phyloP scores from a whole-genome alignment of 805 yeast species.

The Kodamaea nitidulidarum region DNA sequence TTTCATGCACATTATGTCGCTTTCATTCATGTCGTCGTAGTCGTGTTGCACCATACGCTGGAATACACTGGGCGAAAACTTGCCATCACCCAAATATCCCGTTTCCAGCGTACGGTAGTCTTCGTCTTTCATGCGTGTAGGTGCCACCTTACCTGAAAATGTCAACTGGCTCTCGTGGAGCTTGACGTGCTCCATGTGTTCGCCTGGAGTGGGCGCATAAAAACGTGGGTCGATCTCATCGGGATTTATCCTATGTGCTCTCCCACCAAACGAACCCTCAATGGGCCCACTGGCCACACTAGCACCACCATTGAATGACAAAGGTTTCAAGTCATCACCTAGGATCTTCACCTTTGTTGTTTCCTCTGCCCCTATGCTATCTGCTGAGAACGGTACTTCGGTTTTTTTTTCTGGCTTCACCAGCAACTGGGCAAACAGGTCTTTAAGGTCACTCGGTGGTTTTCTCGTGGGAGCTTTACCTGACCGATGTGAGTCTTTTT shows the following conservation, averaged over 20 bases:
- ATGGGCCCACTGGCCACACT: slow-evolving; percentile 7
- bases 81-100: slow-evolving; percentile 42
- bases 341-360: slow-evolving; percentile 36
- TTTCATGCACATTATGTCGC: slow-evolving; percentile 7
- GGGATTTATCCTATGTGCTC: slow-evolving; percentile 69
- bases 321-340: slow-evolving; percentile 32
- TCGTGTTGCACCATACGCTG: slow-evolving; percentile 12
- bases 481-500: background rate
- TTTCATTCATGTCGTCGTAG: slow-evolving; percentile 8
- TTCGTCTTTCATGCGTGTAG: slow-evolving; percentile 20
- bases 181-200: slow-evolving; percentile 33
- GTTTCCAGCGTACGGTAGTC: slow-evolving; percentile 31
- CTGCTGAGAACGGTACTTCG: slow-evolving; percentile 41
- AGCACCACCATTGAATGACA: slow-evolving; percentile 18
- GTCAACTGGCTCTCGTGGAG: slow-evolving; percentile 14
- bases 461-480: slow-evolving; percentile 17
- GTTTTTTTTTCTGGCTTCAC: slow-evolving; percentile 10
- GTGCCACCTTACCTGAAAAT: slow-evolving; percentile 5
- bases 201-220: slow-evolving; percentile 48
- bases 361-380: slow-evolving; percentile 34
- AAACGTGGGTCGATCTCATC: slow-evolving; percentile 76
- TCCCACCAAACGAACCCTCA: slow-evolving; percentile 3
- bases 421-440: slow-evolving; percentile 2
- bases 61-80: slow-evolving; percentile 15
- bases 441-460: slow-evolving; percentile 17